phyloP scores from a whole-genome alignment of 352 stramenopile species.

The Globisporangium spinosum region DNA sequence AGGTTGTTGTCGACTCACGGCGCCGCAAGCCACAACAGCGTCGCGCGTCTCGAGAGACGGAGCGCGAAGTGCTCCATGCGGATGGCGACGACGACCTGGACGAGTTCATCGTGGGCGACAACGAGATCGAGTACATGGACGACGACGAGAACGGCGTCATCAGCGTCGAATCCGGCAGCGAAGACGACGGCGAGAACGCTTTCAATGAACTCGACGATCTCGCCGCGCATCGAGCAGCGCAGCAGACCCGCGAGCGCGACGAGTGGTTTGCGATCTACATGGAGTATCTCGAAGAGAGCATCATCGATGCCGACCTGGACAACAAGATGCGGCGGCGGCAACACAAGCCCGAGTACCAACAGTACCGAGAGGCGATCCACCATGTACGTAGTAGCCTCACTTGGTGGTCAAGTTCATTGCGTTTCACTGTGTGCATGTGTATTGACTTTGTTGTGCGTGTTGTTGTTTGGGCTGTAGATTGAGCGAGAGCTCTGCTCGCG shows the following conservation, averaged over 20 bases:
- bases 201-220: slow-evolving; percentile 32
- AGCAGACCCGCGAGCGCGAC: slow-evolving; percentile 49
- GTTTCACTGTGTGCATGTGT: neutral
- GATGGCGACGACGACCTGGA: slow-evolving; percentile 69
- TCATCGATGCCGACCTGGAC: slow-evolving; percentile 60
- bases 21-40: slow-evolving; percentile 16
- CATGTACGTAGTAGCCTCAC: slow-evolving; percentile 40
- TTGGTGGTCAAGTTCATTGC: no score
- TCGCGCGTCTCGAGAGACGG: slow-evolving; percentile 15
- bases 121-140: slow-evolving; percentile 87
- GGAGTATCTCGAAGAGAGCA: slow-evolving; percentile 70
- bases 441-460: neutral
- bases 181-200: slow-evolving; percentile 39
- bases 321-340: slow-evolving; percentile 43
- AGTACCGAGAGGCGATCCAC: slow-evolving; percentile 52
- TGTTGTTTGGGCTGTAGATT: slow-evolving; percentile 34
- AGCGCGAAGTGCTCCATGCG: slow-evolving; percentile 36
- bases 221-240: slow-evolving; percentile 28
- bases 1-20: neutral
- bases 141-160: slow-evolving; percentile 76
- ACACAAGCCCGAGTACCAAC: slow-evolving; percentile 33
- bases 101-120: slow-evolving; percentile 74
- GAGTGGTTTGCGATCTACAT: slow-evolving; percentile 88
- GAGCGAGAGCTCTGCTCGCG: slow-evolving; percentile 70
- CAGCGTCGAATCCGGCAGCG: slow-evolving; percentile 45